Evolutionary conservation across 129 eudicot genomes (phyloP), one percentile per base, ranked within the genome.

Genomic region (Centella asiatica): DNA sequence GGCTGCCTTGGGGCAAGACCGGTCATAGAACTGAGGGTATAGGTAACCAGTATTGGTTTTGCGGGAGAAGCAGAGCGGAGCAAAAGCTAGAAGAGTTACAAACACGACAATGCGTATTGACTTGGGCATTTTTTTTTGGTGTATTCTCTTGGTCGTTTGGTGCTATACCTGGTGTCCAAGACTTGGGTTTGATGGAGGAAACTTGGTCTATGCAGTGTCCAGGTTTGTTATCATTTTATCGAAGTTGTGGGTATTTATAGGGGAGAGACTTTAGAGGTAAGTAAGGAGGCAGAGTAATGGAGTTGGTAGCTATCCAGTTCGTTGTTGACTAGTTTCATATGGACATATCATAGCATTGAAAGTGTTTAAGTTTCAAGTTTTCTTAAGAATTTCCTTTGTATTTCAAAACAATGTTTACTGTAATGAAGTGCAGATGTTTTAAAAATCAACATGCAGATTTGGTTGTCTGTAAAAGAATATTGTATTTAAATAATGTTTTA

Each of bases 1-100:
- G 13, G 22, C 24, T 13, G 62, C 62, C 44, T 56, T 10, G 10
- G 62, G 62, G 42, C 62, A 56, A 56, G 62, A 56, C n/a, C 62
- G 62, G 31, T 56, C 44, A 32, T 56, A 56, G 42, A 56, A 56
- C 44, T 56, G 62, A 2, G 62, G 62, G 27, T 56, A 56, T 2
- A 56, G 26, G 36, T 56, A 56, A 18, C 62, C 62, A 7, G 62
- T 32, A 32, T 56, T 10, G 22, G 62, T 56, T 56, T 56, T 56
- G 26, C 26, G 62, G n/a, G 62, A 32, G 14, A 32, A n/a, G 62
- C 62, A 56, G 14, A 56, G 42, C n/a, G 62, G 62, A 29, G 62
- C 62, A 31, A 56, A 29, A 7, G 44, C 31, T 31, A 56, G 14
- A 32, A 56, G 44, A 32, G 62, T 8, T 32, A 56, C 15, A 32